phyloP scores from a whole-genome alignment of 441 rosid species.

The Biscutella laevigata region DNA sequence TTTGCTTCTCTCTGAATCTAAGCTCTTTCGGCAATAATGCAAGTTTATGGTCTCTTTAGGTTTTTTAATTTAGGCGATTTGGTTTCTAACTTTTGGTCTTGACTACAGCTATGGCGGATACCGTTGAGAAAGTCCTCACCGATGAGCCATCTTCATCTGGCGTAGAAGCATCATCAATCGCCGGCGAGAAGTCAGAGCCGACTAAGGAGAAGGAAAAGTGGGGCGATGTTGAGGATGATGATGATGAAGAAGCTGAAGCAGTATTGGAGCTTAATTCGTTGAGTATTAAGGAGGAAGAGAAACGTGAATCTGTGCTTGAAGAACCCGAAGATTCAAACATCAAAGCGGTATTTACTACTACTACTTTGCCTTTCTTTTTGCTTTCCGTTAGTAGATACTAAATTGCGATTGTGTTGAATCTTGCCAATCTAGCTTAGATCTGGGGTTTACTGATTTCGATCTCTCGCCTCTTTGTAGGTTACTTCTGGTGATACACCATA shows the following conservation, averaged over 20 bases:
- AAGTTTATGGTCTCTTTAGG: background rate
- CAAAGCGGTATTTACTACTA: conserved; percentile 43
- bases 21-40: background rate
- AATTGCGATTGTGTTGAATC: background rate
- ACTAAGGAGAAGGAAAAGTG: conserved; percentile 34
- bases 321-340: conserved; percentile 79
- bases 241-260: conserved; percentile 29
- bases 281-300: conserved; percentile 43
- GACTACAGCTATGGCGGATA: conserved; percentile 30
- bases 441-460: background rate
- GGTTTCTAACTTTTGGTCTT: background rate
- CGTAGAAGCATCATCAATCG: background rate
- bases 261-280: conserved; percentile 37
- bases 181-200: conserved; percentile 24
- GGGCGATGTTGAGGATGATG: conserved; percentile 57
- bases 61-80: background rate
- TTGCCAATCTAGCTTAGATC: conserved; percentile 3
- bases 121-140: conserved; percentile 20
- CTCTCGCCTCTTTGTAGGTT: conserved; percentile 34
- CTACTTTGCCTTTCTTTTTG: background rate
- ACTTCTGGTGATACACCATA: conserved; percentile 72
- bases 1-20: background rate
- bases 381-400: background rate
- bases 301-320: conserved; percentile 54
- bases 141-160: background rate